Conservation (phyloP, 768 basidiomycete genomes). For the Heimioporus sp. region DNA sequence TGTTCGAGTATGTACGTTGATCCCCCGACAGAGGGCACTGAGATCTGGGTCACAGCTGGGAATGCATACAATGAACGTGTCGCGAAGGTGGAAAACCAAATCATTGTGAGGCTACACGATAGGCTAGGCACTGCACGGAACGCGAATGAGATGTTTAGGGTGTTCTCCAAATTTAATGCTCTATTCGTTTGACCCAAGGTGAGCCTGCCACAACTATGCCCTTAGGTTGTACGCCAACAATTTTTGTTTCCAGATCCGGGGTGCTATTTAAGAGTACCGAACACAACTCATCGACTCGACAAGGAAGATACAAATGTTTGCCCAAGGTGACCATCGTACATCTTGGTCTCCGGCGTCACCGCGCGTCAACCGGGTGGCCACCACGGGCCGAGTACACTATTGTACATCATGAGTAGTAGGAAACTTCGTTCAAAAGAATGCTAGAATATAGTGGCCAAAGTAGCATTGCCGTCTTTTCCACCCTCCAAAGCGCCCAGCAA, state of each 20-base stretch:
- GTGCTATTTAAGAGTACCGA: constrained; percentile 99
- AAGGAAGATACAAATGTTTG: constrained; percentile 93
- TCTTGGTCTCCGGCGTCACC: not conserved
- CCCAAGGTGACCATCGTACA: constrained; percentile 61
- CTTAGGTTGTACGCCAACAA: not conserved
- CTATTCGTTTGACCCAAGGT: constrained; percentile 96
- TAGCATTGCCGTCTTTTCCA: constrained; percentile 44
- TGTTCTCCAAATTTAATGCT: constrained; percentile 98
- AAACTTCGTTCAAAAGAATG: not conserved
- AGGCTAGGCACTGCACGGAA: constrained; percentile 92
- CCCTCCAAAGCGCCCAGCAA: constrained; percentile 25
- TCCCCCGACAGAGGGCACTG: constrained; percentile 76
- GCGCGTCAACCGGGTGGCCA: too few species aligned
- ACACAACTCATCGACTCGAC: constrained; percentile 98
- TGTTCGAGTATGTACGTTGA: not conserved
- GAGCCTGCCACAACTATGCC: constrained; percentile 4
- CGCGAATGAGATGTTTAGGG: constrained; percentile 99
- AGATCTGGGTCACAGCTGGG: constrained; percentile 97
- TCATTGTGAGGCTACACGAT: constrained; percentile 90
- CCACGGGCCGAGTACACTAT: too few species aligned
- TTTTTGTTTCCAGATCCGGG: constrained; percentile 65
- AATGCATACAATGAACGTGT: constrained; percentile 98
- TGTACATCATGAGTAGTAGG: too few species aligned
- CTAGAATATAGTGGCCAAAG: constrained; percentile 61
- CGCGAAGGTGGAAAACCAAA: constrained; percentile 96